Conservation (phyloP, 768 basidiomycete species). For the Multifurca ochricompacta region DNA sequence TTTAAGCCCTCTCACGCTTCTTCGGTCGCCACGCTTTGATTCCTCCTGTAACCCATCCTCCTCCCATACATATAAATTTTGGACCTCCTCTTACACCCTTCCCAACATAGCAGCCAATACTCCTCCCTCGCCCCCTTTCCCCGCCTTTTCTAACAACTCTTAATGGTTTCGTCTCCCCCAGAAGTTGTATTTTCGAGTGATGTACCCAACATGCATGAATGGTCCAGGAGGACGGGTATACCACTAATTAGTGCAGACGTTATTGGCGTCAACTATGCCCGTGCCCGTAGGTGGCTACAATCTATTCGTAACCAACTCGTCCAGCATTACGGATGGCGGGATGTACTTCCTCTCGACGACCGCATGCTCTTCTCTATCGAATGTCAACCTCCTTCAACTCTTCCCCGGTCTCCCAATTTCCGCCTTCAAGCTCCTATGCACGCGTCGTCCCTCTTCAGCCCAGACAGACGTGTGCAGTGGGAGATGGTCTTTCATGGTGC, state of each 20-base stretch:
- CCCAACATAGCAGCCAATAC: constrained; percentile 5
- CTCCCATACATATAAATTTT: constrained; percentile 17
- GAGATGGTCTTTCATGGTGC: constrained; percentile 72
- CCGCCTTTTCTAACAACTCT: constrained; percentile 15
- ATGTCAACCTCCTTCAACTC: constrained; percentile 60
- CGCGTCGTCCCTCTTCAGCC: constrained; percentile 80
- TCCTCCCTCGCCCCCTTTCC: constrained; percentile 17
- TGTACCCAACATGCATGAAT: constrained; percentile 75
- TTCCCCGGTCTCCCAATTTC: constrained; percentile 69
- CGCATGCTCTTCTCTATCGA: constrained; percentile 78
- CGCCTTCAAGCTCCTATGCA: constrained; percentile 68
- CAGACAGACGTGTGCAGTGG: constrained; percentile 79
- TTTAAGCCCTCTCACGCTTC: constrained; percentile 11
- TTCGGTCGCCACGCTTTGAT: constrained; percentile 14
- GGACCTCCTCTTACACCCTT: constrained; percentile 3
- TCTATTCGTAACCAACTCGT: constrained; percentile 56
- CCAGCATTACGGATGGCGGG: constrained; percentile 63
- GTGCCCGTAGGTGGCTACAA: constrained; percentile 70
- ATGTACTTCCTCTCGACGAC: constrained; percentile 47
- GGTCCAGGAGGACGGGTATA: constrained; percentile 72
- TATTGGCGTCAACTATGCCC: constrained; percentile 71
- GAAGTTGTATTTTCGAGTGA: constrained; percentile 74
- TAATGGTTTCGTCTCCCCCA: constrained; percentile 31
- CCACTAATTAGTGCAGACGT: constrained; percentile 79
- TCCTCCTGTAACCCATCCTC: constrained; percentile 16